phyloP scores from a whole-genome alignment of 345 rosid genomes.

The Lepidium didymum region DNA sequence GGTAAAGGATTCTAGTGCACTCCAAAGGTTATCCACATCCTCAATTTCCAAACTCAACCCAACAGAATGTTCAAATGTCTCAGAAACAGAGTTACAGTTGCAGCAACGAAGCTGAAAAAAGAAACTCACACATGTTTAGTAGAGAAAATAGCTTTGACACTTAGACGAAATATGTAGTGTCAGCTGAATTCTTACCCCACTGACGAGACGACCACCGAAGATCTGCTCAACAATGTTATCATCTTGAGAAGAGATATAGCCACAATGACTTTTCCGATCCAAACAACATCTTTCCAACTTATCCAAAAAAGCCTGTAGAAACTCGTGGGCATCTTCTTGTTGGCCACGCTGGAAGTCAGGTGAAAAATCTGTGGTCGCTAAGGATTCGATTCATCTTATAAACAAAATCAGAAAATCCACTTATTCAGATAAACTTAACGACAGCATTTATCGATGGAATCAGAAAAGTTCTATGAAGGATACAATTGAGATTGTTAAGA shows the following conservation, averaged over 20 bases:
- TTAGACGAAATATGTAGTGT: not conserved
- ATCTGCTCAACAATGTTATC: constrained; percentile 46
- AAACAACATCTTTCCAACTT: constrained; percentile 59
- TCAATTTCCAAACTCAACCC: constrained; percentile 80
- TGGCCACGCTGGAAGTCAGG: constrained; percentile 45
- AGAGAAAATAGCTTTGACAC: not conserved
- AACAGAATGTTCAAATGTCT: constrained; percentile 50
- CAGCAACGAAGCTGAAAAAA: constrained; percentile 61
- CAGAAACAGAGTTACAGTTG: constrained; percentile 52
- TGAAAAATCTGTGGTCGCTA: constrained; percentile 53
- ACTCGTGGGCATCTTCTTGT: constrained; percentile 93
- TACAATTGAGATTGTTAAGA: constrained; percentile 55
- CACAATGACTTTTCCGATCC: constrained; percentile 23
- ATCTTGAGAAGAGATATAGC: constrained; percentile 17
- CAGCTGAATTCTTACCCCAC: constrained; percentile 41
- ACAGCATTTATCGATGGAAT: not conserved
- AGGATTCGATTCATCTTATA: constrained; percentile 11
- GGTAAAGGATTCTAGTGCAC: constrained; percentile 71
- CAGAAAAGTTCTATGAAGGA: constrained; percentile 26
- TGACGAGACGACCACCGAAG: constrained; percentile 69
- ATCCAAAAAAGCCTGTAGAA: constrained; percentile 65
- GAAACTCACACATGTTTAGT: not conserved
- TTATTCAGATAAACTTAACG: not conserved
- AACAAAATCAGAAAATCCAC: not conserved
- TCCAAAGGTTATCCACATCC: constrained; percentile 42